Conservation (phyloP, 768 basidiomycete species). For the Mycena rosella region DNA sequence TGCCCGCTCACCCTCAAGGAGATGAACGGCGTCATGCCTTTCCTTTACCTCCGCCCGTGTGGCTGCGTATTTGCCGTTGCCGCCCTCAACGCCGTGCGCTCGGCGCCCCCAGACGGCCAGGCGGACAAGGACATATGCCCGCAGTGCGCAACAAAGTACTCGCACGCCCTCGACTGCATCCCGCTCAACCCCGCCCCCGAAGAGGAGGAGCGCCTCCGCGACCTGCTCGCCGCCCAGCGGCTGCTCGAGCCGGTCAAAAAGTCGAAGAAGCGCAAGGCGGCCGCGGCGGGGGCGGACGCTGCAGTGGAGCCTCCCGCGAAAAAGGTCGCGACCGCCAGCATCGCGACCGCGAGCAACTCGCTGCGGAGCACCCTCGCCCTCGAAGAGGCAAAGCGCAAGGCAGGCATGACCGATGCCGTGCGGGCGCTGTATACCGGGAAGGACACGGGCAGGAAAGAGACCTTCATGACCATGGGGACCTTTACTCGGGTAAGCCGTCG, state of each 20-base stretch:
- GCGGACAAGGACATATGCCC: slow-evolving; percentile 69
- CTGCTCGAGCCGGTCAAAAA: slow-evolving; percentile 68
- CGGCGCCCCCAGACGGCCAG: slow-evolving; percentile 44
- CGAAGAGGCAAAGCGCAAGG: slow-evolving; percentile 88
- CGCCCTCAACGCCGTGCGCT: slow-evolving; percentile 65
- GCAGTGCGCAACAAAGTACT: slow-evolving; percentile 81
- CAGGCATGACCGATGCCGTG: slow-evolving; percentile 87
- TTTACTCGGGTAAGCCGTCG: slow-evolving; percentile 84
- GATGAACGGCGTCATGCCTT: slow-evolving; percentile 93
- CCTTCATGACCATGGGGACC: slow-evolving; percentile 93
- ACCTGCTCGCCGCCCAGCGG: slow-evolving; percentile 68
- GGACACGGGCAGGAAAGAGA: slow-evolving; percentile 75
- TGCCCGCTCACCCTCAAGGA: slow-evolving; percentile 95
- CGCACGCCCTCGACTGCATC: slow-evolving; percentile 65
- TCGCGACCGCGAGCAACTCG: slow-evolving; percentile 71
- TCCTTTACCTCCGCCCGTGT: slow-evolving; percentile 88
- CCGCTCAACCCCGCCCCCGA: slow-evolving; percentile 77
- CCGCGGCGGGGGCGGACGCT: slow-evolving; percentile 44
- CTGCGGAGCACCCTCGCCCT: slow-evolving; percentile 79
- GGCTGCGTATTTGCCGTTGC: slow-evolving; percentile 94
- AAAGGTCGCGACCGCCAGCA: slow-evolving; percentile 53
- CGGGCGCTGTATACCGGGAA: slow-evolving; percentile 83
- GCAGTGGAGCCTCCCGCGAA: slow-evolving; percentile 60
- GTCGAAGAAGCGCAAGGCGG: slow-evolving; percentile 74
- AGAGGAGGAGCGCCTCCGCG: slow-evolving; percentile 71